phyloP scores from a whole-genome alignment of 306 rosid species.

The Begonia masoniana region DNA sequence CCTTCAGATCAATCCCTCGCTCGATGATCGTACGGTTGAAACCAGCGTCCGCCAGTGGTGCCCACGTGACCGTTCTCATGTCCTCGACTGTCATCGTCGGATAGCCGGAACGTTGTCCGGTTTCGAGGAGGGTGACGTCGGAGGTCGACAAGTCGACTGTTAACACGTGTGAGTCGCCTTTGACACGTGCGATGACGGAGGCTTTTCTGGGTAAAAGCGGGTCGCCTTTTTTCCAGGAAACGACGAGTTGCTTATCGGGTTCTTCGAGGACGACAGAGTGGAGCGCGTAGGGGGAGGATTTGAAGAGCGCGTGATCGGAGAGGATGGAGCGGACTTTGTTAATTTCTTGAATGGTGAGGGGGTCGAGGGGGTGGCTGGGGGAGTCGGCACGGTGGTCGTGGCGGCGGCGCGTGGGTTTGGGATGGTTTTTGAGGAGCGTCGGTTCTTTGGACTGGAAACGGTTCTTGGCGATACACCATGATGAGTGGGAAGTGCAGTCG shows the following conservation, averaged over 20 bases:
- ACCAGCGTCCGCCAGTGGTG: conserved; percentile 24
- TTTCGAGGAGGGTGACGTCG: conserved; percentile 13
- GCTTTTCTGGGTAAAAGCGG: conserved; percentile 42
- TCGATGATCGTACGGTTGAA: conserved; percentile 49
- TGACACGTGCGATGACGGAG: conserved; percentile 30
- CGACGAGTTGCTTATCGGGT: conserved; percentile 45
- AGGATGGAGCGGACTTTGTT: conserved; percentile 34
- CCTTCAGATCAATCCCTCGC: conserved; percentile 51
- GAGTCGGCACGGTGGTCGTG: conserved; percentile 21
- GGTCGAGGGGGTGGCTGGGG: conserved; percentile 87
- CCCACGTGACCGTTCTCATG: conserved; percentile 29
- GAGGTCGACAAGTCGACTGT: conserved; percentile 32
- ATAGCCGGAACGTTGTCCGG: conserved; percentile 29
- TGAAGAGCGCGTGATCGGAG: conserved; percentile 33
- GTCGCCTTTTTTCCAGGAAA: conserved; percentile 40
- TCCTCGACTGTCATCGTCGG: conserved; percentile 59
- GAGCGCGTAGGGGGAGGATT: conserved; percentile 21
- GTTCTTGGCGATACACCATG: conserved; percentile 48
- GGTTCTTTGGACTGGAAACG: conserved; percentile 20
- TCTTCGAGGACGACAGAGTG: conserved; percentile 54
- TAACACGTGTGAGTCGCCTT: conserved; percentile 25
- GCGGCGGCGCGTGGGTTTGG: conserved; percentile 17
- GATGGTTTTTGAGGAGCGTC: conserved; percentile 10
- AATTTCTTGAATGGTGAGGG: conserved; percentile 55
- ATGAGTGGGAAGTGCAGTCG: conserved; percentile 36